Percentiles rank a stretch among this genome's conserved stretches.
These are phyloP conservation scores for Ramichloridium luteum DNA, from an alignment of 2,329 filamentous ascomycete species.

Conservation along the genomic window DNA sequence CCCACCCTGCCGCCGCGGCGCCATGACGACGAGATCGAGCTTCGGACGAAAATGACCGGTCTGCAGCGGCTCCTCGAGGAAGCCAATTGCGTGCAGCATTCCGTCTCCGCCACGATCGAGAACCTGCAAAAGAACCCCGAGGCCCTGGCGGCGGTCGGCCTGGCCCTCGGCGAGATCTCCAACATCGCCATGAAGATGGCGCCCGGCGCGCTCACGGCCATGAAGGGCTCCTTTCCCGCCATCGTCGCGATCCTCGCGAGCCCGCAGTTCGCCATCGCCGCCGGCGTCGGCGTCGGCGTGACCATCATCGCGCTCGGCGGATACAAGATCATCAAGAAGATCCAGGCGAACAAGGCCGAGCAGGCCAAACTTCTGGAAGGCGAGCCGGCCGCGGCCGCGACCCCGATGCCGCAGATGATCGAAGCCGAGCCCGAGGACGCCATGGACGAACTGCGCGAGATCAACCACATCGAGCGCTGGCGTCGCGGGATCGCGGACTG, in stretches of 20 bases:
- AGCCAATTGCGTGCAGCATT: conserved; percentile 77
- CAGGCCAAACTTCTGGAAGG: conserved; percentile 13
- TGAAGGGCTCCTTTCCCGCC: conserved; percentile 73
- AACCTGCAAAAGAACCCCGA: conserved; percentile 75
- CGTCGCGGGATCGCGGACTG: conserved; percentile 50
- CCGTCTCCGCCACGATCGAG: conserved; percentile 68
- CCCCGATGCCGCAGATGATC: too few species aligned
- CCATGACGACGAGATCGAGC: conserved; percentile 42
- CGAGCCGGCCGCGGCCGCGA: neutral
- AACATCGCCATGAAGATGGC: conserved; percentile 72
- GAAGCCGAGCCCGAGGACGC: conserved; percentile 8
- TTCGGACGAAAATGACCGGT: conserved; percentile 57
- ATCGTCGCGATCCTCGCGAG: conserved; percentile 77
- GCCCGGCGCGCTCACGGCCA: conserved; percentile 59
- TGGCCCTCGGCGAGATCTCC: conserved; percentile 85
- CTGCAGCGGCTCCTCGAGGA: conserved; percentile 73
- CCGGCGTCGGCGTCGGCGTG: conserved; percentile 78
- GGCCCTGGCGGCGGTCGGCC: conserved; percentile 81
- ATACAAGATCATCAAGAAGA: conserved; percentile 92
- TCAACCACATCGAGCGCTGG: conserved; percentile 49
- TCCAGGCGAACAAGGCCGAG: conserved; percentile 39
- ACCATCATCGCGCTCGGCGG: conserved; percentile 92
- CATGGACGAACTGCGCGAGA: conserved; percentile 46
- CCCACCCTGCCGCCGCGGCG: conserved; percentile 47
- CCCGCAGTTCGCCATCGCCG: conserved; percentile 89